These are phyloP conservation scores for Mallotus nudiflorus DNA, from an alignment of 345 rosid species.

Conservation along the genomic window DNA sequence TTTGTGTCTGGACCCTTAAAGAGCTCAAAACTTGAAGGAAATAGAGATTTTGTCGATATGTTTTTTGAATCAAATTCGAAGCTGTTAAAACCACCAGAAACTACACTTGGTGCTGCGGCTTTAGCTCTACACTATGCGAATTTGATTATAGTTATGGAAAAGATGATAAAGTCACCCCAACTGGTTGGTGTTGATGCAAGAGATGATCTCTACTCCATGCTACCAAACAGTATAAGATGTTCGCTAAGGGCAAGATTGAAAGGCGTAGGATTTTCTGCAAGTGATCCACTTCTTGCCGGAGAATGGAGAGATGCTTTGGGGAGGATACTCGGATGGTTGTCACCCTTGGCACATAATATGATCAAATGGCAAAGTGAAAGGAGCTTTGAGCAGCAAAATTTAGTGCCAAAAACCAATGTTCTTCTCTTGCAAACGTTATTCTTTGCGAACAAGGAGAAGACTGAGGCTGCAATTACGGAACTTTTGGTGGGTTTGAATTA, in stretches of 20 bases:
- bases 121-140: slow-evolving; percentile 82
- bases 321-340: slow-evolving; percentile 76
- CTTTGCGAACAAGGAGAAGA: slow-evolving; percentile 78
- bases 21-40: slow-evolving; percentile 20
- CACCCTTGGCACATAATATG: slow-evolving; percentile 94
- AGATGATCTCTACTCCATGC: slow-evolving; percentile 82
- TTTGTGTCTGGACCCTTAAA: slow-evolving; percentile 49
- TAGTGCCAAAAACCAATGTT: slow-evolving; percentile 48
- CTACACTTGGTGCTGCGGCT: slow-evolving; percentile 77
- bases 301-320: slow-evolving; percentile 86
- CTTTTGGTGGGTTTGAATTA: slow-evolving; percentile 93
- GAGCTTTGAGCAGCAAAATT: slow-evolving; percentile 81
- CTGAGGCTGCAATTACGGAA: slow-evolving; percentile 94
- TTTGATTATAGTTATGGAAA: slow-evolving; percentile 82
- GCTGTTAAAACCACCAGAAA: slow-evolving; percentile 63
- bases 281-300: slow-evolving; percentile 69
- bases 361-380: slow-evolving; percentile 97
- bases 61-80: slow-evolving; percentile 68
- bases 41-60: slow-evolving; percentile 13
- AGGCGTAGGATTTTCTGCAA: slow-evolving; percentile 75
- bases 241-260: slow-evolving; percentile 62
- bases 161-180: slow-evolving; percentile 92
- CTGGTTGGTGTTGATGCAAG: slow-evolving; percentile 86
- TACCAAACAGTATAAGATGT: slow-evolving; percentile 72
- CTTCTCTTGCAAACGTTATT: slow-evolving; percentile 76